These are phyloP conservation scores for Scedosporium dehoogii DNA, from an alignment of 2,329 filamentous ascomycete species.

Conservation along the genomic window DNA sequence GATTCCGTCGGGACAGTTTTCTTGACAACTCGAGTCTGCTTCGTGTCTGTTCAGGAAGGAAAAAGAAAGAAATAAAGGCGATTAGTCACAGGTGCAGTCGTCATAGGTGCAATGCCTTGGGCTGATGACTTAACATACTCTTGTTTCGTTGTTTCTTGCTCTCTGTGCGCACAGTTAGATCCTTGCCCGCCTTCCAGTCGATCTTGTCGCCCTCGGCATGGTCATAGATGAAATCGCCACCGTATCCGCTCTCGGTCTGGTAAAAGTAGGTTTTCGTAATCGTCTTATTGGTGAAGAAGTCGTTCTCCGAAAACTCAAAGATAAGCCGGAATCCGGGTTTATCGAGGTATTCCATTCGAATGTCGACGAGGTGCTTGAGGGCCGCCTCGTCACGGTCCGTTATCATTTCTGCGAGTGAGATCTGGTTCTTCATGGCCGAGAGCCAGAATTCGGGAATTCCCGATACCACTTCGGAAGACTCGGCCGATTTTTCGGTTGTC, in stretches of 20 bases:
- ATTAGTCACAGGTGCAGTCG: background rate
- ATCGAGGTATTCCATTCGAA: conserved; percentile 99
- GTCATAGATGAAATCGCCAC: conserved; percentile 98
- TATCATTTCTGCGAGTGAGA: conserved; percentile 95
- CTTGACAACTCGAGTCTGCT: conserved; percentile 98
- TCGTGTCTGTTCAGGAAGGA: conserved; percentile 60
- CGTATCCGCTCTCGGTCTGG: conserved; percentile 96
- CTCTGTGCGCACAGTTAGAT: conserved; percentile 88
- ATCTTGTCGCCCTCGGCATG: conserved; percentile 98
- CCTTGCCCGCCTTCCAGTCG: conserved; percentile 88
- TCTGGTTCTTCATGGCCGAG: conserved; percentile 99
- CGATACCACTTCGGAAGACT: conserved; percentile 41
- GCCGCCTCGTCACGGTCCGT: conserved; percentile 94
- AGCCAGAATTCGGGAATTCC: conserved; percentile 99
- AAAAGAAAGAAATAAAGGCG: background rate
- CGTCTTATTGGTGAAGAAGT: conserved; percentile 95
- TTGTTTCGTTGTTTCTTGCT: conserved; percentile 99
- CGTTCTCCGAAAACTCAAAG: conserved; percentile 92
- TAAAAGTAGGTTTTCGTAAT: conserved; percentile 99
- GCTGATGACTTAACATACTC: conserved; percentile 52
- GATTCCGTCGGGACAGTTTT: conserved; percentile 98
- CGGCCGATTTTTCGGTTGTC: conserved; percentile 44
- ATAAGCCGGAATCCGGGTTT: conserved; percentile 96
- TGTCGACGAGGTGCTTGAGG: conserved; percentile 79
- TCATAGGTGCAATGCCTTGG: conserved; percentile 8